phyloP scores from a whole-genome alignment of 2,329 filamentous ascomycete genomes.

The Chaetomium sp. region DNA sequence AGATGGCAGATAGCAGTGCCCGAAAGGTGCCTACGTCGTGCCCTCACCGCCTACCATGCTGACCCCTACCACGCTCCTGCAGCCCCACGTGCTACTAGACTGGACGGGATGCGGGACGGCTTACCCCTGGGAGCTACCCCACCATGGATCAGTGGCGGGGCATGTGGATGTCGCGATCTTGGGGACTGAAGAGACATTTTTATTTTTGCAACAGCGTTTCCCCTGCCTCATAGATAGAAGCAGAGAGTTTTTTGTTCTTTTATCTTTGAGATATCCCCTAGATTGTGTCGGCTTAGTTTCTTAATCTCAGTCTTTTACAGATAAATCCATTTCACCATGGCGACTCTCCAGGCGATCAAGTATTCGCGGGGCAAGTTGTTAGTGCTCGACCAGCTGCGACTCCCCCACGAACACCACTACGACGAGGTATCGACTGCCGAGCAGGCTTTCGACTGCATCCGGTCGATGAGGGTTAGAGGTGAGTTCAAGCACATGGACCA shows the following conservation, averaged over 20 bases:
- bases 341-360: slow-evolving; percentile 73
- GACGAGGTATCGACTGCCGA: slow-evolving; percentile 69
- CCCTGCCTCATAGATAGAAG: not conserved
- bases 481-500: not conserved
- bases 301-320: not conserved
- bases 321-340: slow-evolving; percentile 43
- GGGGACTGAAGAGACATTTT: slow-evolving; percentile 23
- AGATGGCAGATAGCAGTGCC: not conserved
- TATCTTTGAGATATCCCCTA: not conserved
- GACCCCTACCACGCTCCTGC: not conserved
- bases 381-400: slow-evolving; percentile 80
- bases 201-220: not conserved
- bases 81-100: slow-evolving; percentile 2
- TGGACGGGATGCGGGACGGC: not conserved
- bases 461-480: slow-evolving; percentile 74
- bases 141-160: slow-evolving; percentile 14
- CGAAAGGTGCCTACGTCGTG: not conserved
- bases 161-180: slow-evolving; percentile 21
- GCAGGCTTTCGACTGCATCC: slow-evolving; percentile 81
- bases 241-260: not conserved
- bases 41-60: not conserved
- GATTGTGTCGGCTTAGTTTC: not conserved
- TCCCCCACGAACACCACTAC: slow-evolving; percentile 80
- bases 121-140: slow-evolving; percentile 17
- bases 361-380: slow-evolving; percentile 72